phyloP scores from a whole-genome alignment of 2,329 filamentous ascomycete species.

The Anisogramma anomala region DNA sequence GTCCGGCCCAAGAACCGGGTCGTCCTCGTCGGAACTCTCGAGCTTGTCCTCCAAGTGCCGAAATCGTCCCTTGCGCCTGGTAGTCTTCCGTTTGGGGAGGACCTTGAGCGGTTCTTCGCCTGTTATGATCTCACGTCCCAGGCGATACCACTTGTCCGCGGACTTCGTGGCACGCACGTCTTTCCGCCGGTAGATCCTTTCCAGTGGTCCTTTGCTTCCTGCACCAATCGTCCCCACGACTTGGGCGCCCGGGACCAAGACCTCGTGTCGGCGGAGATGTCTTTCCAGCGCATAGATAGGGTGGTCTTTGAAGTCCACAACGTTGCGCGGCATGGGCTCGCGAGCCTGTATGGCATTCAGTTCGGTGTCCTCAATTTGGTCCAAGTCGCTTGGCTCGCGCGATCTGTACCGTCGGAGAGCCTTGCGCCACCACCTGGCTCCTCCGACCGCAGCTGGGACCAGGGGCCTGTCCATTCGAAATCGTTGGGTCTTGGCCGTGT shows the following conservation, averaged over 20 bases:
- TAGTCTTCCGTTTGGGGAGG: conserved; percentile 38
- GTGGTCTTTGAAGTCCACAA: conserved; percentile 80
- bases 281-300: conserved; percentile 74
- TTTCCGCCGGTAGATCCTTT: conserved; percentile 68
- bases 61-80: conserved; percentile 15
- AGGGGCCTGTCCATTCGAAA: conserved; percentile 57
- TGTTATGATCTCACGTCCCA: conserved; percentile 67
- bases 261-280: conserved; percentile 73
- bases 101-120: conserved; percentile 77
- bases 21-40: conserved; percentile 34
- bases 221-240: conserved; percentile 68
- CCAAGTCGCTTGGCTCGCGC: conserved; percentile 43
- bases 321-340: conserved; percentile 77
- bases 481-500: conserved; percentile 79
- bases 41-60: conserved; percentile 23
- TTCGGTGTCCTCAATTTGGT: conserved; percentile 74
- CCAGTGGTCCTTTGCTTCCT: conserved; percentile 50
- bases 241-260: conserved; percentile 58
- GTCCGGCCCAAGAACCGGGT: conserved; percentile 31
- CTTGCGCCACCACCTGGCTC: conserved; percentile 39
- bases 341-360: conserved; percentile 57
- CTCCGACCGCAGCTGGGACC: conserved; percentile 20
- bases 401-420: conserved; percentile 36
- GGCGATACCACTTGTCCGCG: conserved; percentile 80
- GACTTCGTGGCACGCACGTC: conserved; percentile 72